Conservation (phyloP, 768 basidiomycete species). For the Pulveroboletus frians region DNA sequence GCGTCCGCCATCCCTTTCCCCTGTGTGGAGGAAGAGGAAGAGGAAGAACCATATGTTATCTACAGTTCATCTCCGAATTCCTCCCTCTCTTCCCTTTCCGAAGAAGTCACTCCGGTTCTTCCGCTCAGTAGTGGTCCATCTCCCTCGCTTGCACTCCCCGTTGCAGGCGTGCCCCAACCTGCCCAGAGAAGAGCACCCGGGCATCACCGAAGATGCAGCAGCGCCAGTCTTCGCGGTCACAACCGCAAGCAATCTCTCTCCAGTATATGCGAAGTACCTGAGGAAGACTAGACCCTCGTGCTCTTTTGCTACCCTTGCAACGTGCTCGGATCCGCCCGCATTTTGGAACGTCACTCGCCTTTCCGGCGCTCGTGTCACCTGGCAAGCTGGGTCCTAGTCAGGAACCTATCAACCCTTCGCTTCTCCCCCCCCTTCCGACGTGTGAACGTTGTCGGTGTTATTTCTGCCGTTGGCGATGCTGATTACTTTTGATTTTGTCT, state of each 20-base stretch:
- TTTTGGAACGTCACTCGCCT: background rate
- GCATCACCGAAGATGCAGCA: slow-evolving; percentile 29
- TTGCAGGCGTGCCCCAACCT: slow-evolving; percentile 6
- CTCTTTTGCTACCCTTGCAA: background rate
- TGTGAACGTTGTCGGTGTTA: slow-evolving; percentile 9
- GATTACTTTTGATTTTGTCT: slow-evolving; percentile 21
- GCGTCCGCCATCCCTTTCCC: slow-evolving; percentile 25
- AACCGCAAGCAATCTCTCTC: slow-evolving; percentile 29
- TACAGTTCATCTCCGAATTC: slow-evolving; percentile 32
- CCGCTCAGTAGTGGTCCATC: slow-evolving; percentile 16
- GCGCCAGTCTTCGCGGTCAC: slow-evolving; percentile 30
- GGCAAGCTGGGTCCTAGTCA: slow-evolving; percentile 18
- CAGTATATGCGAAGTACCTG: slow-evolving; percentile 31
- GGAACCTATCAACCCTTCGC: slow-evolving; percentile 7
- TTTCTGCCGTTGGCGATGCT: slow-evolving; percentile 19
- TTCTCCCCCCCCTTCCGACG: slow-evolving; percentile 6
- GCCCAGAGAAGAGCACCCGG: slow-evolving; percentile 14
- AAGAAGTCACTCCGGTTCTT: slow-evolving; percentile 25
- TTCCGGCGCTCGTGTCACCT: slow-evolving; percentile 11
- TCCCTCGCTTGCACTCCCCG: slow-evolving; percentile 7
- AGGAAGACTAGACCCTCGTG: slow-evolving; percentile 22
- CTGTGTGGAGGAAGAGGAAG: slow-evolving; percentile 25
- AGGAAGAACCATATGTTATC: slow-evolving; percentile 32
- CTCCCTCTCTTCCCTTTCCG: slow-evolving; percentile 30
- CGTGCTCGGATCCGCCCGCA: background rate